A percentile compares a stretch with the other conserved stretches of the same genome.
Evolutionary conservation across 164 flowering plant genomes (phyloP).

Genomic region (Aristolochia californica): DNA sequence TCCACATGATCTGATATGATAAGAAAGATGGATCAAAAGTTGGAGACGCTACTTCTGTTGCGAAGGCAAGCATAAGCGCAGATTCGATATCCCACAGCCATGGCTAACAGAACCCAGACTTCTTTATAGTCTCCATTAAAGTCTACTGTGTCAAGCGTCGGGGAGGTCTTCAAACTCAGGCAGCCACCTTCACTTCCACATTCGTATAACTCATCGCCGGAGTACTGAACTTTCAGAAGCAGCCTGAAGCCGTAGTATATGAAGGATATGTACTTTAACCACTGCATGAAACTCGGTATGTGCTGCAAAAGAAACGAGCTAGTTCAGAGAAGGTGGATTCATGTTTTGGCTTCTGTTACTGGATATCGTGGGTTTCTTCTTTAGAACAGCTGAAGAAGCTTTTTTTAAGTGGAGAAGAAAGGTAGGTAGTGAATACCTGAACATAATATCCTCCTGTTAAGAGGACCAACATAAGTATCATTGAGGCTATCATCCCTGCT

Average conservation of each 20-base stretch:
- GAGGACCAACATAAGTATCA: constrained; percentile 83
- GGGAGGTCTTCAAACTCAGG: constrained; percentile 65
- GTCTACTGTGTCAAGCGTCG: constrained; percentile 75
- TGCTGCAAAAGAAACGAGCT: constrained; percentile 43
- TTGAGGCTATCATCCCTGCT: constrained; percentile 86
- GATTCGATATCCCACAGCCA: constrained; percentile 67
- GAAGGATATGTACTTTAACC: constrained; percentile 88
- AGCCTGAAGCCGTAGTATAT: constrained; percentile 89
- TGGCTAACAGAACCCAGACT: constrained; percentile 76
- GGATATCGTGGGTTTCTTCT: not conserved
- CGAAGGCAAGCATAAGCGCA: constrained; percentile 77
- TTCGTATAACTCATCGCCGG: constrained; percentile 66
- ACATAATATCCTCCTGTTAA: constrained; percentile 98
- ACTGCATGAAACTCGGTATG: constrained; percentile 78
- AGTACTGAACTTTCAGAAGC: constrained; percentile 81
- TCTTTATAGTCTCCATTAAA: constrained; percentile 67
- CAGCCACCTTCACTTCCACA: constrained; percentile 74
- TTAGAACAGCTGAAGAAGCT: not conserved
- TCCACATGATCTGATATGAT: not conserved
- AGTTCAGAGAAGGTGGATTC: no score
- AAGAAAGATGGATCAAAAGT: constrained; percentile 21
- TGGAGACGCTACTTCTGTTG: constrained; percentile 31
- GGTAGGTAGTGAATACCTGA: constrained; percentile 59
- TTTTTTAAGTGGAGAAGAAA: no score
- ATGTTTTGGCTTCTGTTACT: not conserved